Evolutionary conservation across 2,329 filamentous ascomycete genomes (phyloP).

Genomic region (Simplicillium sp.): DNA sequence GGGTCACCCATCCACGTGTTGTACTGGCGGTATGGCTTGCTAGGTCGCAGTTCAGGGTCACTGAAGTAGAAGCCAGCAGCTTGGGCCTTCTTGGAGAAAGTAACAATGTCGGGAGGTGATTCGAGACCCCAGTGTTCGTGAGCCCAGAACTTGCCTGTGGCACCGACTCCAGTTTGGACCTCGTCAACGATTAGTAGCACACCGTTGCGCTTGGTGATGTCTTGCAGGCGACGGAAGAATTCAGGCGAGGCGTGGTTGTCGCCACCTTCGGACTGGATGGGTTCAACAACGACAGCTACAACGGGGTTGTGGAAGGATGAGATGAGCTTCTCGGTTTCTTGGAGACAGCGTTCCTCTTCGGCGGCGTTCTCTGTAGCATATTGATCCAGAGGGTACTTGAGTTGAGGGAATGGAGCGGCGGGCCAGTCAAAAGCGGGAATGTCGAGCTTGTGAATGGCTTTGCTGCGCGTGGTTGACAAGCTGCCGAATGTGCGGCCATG

Average conservation of each 20-base stretch:
- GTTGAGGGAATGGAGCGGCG: slow-evolving; percentile 72
- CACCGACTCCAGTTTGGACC: slow-evolving; percentile 87
- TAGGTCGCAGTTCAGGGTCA: slow-evolving; percentile 69
- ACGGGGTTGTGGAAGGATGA: slow-evolving; percentile 69
- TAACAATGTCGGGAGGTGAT: slow-evolving; percentile 82
- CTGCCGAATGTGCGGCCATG: slow-evolving; percentile 85
- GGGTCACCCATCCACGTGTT: slow-evolving; percentile 98
- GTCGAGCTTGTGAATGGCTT: slow-evolving; percentile 90
- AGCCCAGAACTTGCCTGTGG: slow-evolving; percentile 91
- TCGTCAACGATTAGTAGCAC: slow-evolving; percentile 88
- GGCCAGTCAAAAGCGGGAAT: slow-evolving; percentile 96
- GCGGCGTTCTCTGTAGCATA: slow-evolving; percentile 69
- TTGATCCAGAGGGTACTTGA: slow-evolving; percentile 80
- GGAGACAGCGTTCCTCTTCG: slow-evolving; percentile 71
- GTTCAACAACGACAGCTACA: slow-evolving; percentile 77
- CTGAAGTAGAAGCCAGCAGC: slow-evolving; percentile 88
- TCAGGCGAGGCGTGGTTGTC: slow-evolving; percentile 85
- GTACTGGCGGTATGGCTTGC: slow-evolving; percentile 92
- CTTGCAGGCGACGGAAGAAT: slow-evolving; percentile 80
- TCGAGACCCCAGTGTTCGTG: slow-evolving; percentile 87
- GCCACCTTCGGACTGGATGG: slow-evolving; percentile 86
- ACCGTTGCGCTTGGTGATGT: slow-evolving; percentile 65
- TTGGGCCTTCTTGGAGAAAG: slow-evolving; percentile 92
- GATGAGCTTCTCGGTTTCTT: slow-evolving; percentile 76
- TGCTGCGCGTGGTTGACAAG: slow-evolving; percentile 81